Percentiles rank a stretch among this genome's conserved stretches.
Conservation (phyloP, 1,139 yeast species). For the Blastobotrys ciferrii region DNA sequence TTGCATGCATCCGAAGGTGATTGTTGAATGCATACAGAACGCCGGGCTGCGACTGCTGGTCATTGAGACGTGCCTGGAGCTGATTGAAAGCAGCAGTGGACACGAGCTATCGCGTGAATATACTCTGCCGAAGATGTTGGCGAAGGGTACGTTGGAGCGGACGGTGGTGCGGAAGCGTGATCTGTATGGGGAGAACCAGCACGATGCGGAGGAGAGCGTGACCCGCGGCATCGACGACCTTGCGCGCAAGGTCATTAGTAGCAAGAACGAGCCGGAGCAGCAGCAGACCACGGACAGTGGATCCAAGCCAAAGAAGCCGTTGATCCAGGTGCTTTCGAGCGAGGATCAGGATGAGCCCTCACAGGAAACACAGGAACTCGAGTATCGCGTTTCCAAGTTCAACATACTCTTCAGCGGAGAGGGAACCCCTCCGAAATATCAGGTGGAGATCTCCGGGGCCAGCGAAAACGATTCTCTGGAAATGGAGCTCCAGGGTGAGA, state of each 20-base stretch:
- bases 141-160: constrained; percentile 31
- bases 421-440: constrained; percentile 8
- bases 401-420: constrained; percentile 1
- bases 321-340: constrained; percentile 15
- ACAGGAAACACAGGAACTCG: not conserved
- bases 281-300: constrained; percentile 1
- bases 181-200: constrained; percentile 3
- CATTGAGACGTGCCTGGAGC: constrained; percentile 44
- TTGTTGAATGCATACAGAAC: constrained; percentile 50
- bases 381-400: not conserved
- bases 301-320: constrained; percentile 5
- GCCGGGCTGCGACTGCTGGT: constrained; percentile 62
- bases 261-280: not conserved
- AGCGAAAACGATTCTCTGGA: not conserved
- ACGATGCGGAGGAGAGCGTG: constrained; percentile 11
- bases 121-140: constrained; percentile 32
- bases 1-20: constrained; percentile 40
- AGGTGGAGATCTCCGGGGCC: constrained; percentile 4
- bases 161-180: constrained; percentile 22
- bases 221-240: constrained; percentile 16
- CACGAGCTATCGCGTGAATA: constrained; percentile 28
- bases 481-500: not conserved
- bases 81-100: constrained; percentile 33
- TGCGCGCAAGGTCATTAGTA: constrained; percentile 14
- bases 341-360: not conserved